These are phyloP conservation scores for Piloderma croceum DNA, from an alignment of 768 basidiomycete genomes.

Conservation along the genomic window DNA sequence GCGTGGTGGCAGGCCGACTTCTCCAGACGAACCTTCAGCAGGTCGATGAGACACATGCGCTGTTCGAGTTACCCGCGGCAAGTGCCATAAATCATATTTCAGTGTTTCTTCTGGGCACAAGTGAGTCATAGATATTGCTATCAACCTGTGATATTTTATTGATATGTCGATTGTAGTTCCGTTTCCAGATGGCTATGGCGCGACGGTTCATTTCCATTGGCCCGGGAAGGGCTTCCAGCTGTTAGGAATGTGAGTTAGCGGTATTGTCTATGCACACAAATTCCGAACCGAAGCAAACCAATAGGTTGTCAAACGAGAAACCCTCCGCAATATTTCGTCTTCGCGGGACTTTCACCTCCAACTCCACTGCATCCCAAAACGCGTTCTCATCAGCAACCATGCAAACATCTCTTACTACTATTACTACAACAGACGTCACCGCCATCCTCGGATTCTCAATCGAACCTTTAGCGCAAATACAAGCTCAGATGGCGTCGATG, in stretches of 20 bases:
- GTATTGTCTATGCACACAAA: not conserved
- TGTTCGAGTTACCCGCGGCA: conserved; percentile 69
- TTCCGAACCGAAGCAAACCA: not conserved
- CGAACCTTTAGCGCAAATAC: conserved; percentile 64
- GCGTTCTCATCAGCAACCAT: conserved; percentile 30
- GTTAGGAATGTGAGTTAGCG: conserved; percentile 72
- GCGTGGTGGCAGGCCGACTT: conserved; percentile 70
- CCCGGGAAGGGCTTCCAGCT: conserved; percentile 84
- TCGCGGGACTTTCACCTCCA: conserved; percentile 52
- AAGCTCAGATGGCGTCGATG: conserved; percentile 48
- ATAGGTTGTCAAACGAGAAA: conserved; percentile 83
- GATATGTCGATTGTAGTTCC: conserved; percentile 43
- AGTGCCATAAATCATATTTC: conserved; percentile 79
- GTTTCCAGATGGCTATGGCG: conserved; percentile 80
- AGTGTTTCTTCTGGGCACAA: conserved; percentile 76
- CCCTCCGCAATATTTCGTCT: conserved; percentile 86
- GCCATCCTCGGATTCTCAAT: conserved; percentile 77
- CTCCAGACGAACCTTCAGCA: conserved; percentile 78
- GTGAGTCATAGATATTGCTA: conserved; percentile 34
- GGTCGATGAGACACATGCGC: conserved; percentile 77
- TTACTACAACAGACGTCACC: conserved; percentile 42
- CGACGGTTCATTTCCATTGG: conserved; percentile 82
- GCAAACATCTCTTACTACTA: conserved; percentile 16
- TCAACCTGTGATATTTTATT: conserved; percentile 3
- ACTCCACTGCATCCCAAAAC: conserved; percentile 23